Conservation (phyloP, 331 rosid species). For the Rhamnella rubrinervis region DNA sequence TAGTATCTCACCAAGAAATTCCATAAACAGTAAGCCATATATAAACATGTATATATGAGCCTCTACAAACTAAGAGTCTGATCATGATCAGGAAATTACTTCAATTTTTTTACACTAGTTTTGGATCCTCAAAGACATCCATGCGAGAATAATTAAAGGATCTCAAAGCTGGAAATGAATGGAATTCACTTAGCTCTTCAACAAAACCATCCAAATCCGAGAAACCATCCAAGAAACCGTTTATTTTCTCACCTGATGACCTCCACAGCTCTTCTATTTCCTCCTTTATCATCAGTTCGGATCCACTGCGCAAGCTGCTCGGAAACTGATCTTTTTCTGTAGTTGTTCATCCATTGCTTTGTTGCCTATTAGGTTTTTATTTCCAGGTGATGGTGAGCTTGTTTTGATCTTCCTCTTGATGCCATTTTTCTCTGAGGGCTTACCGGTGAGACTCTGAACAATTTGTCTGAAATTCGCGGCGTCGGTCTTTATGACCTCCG, state of each 20-base stretch:
- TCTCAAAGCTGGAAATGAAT: slow-evolving; percentile 40
- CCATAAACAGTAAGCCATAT: no score
- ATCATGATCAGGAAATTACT: no score
- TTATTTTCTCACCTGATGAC: slow-evolving; percentile 21
- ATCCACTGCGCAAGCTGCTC: background rate
- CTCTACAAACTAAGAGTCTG: no score
- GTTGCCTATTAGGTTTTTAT: no score
- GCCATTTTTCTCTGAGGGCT: slow-evolving; percentile 17
- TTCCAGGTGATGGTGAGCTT: no score
- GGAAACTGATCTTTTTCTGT: background rate
- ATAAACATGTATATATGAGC: no score
- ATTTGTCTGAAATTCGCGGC: slow-evolving; percentile 60
- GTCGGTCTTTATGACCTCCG: slow-evolving; percentile 68
- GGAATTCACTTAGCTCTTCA: slow-evolving; percentile 46
- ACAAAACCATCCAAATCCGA: slow-evolving; percentile 60
- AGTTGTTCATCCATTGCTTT: slow-evolving; percentile 21
- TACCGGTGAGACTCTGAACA: slow-evolving; percentile 72
- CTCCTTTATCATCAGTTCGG: slow-evolving; percentile 7
- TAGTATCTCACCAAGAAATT: no score
- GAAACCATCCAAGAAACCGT: slow-evolving; percentile 50
- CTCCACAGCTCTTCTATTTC: slow-evolving; percentile 34
- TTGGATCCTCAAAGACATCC: slow-evolving; percentile 46
- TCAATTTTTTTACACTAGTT: background rate
- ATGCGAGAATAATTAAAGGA: slow-evolving; percentile 25
- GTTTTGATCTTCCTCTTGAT: slow-evolving; percentile 4